phyloP scores from a whole-genome alignment of 2,329 filamentous ascomycete genomes.

The Volutella citrinella region DNA sequence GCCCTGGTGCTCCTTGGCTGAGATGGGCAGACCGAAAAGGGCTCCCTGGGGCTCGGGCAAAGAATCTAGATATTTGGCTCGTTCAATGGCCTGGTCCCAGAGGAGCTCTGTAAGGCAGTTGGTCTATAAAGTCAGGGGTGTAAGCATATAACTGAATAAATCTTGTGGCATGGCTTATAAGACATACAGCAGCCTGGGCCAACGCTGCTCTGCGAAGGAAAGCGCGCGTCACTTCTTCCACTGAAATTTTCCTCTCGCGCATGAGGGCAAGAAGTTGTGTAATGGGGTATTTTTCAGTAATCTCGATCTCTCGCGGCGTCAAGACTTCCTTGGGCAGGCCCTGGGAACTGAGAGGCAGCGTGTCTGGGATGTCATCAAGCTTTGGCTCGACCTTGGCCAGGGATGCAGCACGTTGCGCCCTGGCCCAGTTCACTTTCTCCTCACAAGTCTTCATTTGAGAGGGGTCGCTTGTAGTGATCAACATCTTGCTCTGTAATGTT shows the following conservation, averaged over 20 bases:
- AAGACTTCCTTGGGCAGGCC: slow-evolving; percentile 19
- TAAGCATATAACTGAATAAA: slow-evolving; percentile 1
- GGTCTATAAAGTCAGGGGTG: too few species aligned
- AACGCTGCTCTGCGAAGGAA: slow-evolving; percentile 24
- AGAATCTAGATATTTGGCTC: slow-evolving; percentile 32
- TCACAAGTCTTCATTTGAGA: too few species aligned
- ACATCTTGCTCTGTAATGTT: too few species aligned
- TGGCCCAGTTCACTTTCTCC: too few species aligned
- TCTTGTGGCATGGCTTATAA: too few species aligned
- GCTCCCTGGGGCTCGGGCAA: slow-evolving; percentile 30
- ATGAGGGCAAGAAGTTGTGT: slow-evolving; percentile 17
- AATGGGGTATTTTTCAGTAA: slow-evolving; percentile 26
- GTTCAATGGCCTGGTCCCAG: slow-evolving; percentile 32
- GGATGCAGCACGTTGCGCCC: slow-evolving; percentile 18
- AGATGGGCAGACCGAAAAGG: slow-evolving; percentile 34
- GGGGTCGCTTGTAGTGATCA: too few species aligned
- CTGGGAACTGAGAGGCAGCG: slow-evolving; percentile 20
- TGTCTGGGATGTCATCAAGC: slow-evolving; percentile 19
- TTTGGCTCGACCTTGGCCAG: slow-evolving; percentile 25
- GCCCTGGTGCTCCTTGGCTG: slow-evolving; percentile 33
- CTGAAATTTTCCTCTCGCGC: slow-evolving; percentile 17
- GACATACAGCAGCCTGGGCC: slow-evolving; percentile 22
- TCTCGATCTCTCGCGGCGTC: slow-evolving; percentile 24
- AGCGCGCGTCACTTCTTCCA: slow-evolving; percentile 25
- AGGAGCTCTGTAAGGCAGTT: slow-evolving; percentile 33